phyloP scores from a whole-genome alignment of 768 basidiomycete species.

The Mycena maculata region DNA sequence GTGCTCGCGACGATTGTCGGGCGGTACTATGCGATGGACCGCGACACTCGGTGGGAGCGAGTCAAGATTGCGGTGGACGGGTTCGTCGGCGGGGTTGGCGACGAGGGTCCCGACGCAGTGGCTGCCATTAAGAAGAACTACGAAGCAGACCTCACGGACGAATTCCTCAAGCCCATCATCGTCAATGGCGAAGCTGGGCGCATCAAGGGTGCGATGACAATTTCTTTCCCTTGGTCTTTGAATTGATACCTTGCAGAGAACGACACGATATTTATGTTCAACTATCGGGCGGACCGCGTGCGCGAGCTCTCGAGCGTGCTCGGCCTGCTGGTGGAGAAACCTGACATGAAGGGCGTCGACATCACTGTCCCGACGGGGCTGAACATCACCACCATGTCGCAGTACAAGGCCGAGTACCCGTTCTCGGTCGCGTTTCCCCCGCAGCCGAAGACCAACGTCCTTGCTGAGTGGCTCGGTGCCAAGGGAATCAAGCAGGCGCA shows the following conservation, averaged over 20 bases:
- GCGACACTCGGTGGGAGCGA: slow-evolving; percentile 96
- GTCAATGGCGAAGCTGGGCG: slow-evolving; percentile 82
- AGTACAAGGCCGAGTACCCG: slow-evolving; percentile 91
- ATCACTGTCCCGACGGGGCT: slow-evolving; percentile 84
- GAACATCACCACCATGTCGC: slow-evolving; percentile 94
- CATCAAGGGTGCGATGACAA: slow-evolving; percentile 71
- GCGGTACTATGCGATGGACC: slow-evolving; percentile 97
- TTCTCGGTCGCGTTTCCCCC: slow-evolving; percentile 95
- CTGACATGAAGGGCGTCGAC: slow-evolving; percentile 88
- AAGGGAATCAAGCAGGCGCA: slow-evolving; percentile 88
- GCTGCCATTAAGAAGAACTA: slow-evolving; percentile 81
- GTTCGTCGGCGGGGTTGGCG: slow-evolving; percentile 77
- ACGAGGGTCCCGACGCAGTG: slow-evolving; percentile 68
- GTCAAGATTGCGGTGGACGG: slow-evolving; percentile 91
- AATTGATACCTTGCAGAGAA: slow-evolving; percentile 56
- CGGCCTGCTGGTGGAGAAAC: too few relatives aligned
- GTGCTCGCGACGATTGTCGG: slow-evolving; percentile 88
- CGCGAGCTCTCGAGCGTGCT: slow-evolving; percentile 88
- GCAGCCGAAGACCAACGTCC: slow-evolving; percentile 91
- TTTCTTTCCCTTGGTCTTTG: neutral
- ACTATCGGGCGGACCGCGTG: slow-evolving; percentile 97
- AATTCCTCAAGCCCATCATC: slow-evolving; percentile 96
- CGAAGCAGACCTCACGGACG: slow-evolving; percentile 88
- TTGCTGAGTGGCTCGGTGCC: slow-evolving; percentile 90
- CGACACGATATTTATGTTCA: slow-evolving; percentile 96